phyloP scores from a whole-genome alignment of 331 rosid species.

The Stylosanthes scabra region DNA sequence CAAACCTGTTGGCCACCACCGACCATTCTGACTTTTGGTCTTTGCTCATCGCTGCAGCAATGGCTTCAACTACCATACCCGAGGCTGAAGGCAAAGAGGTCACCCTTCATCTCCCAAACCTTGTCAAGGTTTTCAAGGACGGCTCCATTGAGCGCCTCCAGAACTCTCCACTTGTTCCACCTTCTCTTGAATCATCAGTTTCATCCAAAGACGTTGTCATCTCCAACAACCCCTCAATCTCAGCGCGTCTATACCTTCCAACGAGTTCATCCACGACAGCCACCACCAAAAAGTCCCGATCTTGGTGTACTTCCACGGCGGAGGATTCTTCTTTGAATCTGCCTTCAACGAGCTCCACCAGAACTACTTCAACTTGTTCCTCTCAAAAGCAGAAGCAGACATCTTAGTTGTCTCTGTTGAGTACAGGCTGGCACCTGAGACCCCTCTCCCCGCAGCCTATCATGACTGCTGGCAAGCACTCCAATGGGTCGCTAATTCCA shows the following conservation, averaged over 20 bases:
- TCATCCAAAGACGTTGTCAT: constrained; percentile 57
- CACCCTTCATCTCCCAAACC: constrained; percentile 32
- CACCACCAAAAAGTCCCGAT: constrained; percentile 39
- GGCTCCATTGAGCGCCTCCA: constrained; percentile 51
- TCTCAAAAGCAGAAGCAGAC: background rate
- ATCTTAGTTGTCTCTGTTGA: constrained; percentile 14
- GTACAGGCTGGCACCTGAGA: constrained; percentile 41
- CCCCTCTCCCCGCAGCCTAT: constrained; percentile 30
- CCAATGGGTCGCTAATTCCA: constrained; percentile 33
- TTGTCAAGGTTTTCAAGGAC: constrained; percentile 46
- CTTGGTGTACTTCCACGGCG: constrained; percentile 65
- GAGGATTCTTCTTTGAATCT: constrained; percentile 53
- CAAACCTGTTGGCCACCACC: too few relatives aligned
- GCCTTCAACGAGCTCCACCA: constrained; percentile 53
- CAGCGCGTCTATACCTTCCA: constrained; percentile 47
- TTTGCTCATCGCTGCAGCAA: background rate
- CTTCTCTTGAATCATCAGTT: constrained; percentile 38
- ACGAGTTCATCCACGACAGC: constrained; percentile 2
- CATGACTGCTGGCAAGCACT: constrained; percentile 54
- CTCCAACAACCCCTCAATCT: constrained; percentile 40
- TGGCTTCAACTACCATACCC: background rate
- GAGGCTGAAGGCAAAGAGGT: constrained; percentile 6
- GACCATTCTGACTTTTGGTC: too few relatives aligned
- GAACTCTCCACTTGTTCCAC: constrained; percentile 43
- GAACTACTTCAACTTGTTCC: constrained; percentile 26